These are phyloP conservation scores for Maudiozyma barnettii DNA, from an alignment of 805 yeast genomes.

Conservation along the genomic window DNA sequence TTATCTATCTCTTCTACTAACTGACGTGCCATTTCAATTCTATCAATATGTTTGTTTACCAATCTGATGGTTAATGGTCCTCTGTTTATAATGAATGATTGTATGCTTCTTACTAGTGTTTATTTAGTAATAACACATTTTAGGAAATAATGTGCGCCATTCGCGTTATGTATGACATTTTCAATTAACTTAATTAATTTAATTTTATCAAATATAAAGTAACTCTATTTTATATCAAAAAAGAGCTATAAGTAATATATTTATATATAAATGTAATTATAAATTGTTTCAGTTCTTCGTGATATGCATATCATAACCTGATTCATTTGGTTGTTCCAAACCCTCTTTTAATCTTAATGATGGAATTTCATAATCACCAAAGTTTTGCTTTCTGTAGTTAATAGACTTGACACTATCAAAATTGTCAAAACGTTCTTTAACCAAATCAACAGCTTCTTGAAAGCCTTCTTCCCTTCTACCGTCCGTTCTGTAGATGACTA, in stretches of 20 bases:
- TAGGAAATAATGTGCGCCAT: too few relatives aligned
- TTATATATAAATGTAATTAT: not conserved
- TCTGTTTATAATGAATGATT: too few relatives aligned
- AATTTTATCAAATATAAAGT: too few relatives aligned
- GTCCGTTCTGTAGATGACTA: conserved; percentile 9
- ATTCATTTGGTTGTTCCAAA: conserved; percentile 8
- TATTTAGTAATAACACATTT: too few relatives aligned
- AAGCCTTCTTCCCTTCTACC: conserved; percentile 9
- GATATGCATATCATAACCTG: conserved; percentile 10
- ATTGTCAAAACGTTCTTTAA: conserved; percentile 3
- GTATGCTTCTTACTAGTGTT: too few relatives aligned
- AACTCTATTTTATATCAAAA: too few relatives aligned
- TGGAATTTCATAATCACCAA: conserved; percentile 14
- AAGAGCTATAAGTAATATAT: not conserved
- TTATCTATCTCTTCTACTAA: conserved; percentile 28
- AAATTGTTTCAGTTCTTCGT: not conserved
- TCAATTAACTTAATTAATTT: too few relatives aligned
- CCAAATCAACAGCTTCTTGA: conserved; percentile 6
- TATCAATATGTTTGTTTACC: too few relatives aligned
- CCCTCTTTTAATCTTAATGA: conserved; percentile 5
- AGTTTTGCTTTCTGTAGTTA: conserved; percentile 12
- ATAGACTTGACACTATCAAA: conserved; percentile 9
- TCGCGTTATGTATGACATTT: too few relatives aligned
- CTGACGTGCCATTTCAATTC: not conserved
- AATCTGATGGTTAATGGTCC: too few relatives aligned